These are phyloP conservation scores for Suillus subluteus DNA, from an alignment of 768 basidiomycete genomes.

Conservation along the genomic window DNA sequence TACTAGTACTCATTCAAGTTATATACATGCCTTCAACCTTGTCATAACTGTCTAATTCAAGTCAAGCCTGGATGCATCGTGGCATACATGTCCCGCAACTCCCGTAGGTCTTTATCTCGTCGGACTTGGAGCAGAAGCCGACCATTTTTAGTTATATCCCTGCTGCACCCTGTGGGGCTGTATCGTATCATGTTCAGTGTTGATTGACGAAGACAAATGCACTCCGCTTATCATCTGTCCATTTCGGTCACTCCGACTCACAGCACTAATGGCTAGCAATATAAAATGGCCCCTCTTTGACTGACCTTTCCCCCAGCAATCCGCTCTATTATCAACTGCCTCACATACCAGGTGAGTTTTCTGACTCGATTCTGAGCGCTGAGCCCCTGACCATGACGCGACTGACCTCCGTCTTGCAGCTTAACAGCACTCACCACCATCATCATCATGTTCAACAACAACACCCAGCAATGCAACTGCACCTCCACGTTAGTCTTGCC, in stretches of 20 bases:
- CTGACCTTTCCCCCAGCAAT: neutral
- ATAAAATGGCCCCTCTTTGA: conserved; percentile 1
- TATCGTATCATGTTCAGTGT: neutral
- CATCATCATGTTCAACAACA: conserved; percentile 7
- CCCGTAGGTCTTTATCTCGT: neutral
- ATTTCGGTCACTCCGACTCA: neutral
- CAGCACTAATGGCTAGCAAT: neutral
- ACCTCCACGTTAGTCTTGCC: conserved; percentile 8
- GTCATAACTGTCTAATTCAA: neutral
- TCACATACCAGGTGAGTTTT: neutral
- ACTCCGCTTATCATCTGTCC: neutral
- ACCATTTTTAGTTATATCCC: neutral
- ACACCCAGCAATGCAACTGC: conserved; percentile 8
- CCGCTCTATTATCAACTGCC: neutral
- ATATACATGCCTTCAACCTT: too few species aligned
- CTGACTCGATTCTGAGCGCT: neutral
- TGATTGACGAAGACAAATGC: neutral
- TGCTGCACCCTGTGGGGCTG: neutral
- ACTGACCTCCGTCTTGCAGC: neutral
- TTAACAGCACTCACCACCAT: neutral
- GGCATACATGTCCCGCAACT: too few species aligned
- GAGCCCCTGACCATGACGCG: neutral
- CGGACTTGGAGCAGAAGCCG: neutral
- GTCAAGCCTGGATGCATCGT: neutral
- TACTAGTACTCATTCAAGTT: too few species aligned